Base-by-base conservation (phyloP, 2,329 filamentous ascomycete genomes). In the Furcasterigmium furcatum region DNA sequence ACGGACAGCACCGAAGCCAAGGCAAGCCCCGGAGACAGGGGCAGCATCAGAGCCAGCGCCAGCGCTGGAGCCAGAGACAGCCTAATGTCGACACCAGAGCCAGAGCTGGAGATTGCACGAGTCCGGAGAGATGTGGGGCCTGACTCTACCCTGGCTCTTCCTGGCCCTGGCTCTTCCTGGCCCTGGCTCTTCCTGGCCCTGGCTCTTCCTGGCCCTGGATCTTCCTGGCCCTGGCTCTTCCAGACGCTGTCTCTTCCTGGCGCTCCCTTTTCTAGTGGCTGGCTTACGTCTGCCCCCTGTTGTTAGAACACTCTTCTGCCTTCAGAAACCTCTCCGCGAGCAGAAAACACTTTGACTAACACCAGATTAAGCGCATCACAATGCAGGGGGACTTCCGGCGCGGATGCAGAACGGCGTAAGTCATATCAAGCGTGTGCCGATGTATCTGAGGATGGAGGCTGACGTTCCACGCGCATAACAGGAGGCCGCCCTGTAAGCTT, bases 61-160 rank as follows among this genome's bases (percentile, higher is more conserved):
- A 27, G 24, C n/a, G n/a, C n/a, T n/a, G n/a, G n/a, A n/a, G n/a
- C n/a, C n/a, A n/a, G n/a, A n/a, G n/a, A n/a, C n/a, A n/a, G n/a
- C n/a, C n/a, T n/a, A n/a, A n/a, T n/a, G n/a, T n/a, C n/a, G n/a
- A n/a, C n/a, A n/a, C n/a, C n/a, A n/a, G 24, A 27, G 24, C 24
- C 24, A 27, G 24, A 27, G 24, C 24, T 12, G 24, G 24, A 27
- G 24, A 27, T 12, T 27, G 7, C 24, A 27, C 24, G 24, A 38
- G 9, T 29, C 19, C 14, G 24, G 21, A 46, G 40, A 36, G 41
- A 9, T 34, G 30, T 12, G 38, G 40, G 9, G 67, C 68, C n/a
- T 76, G 73, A 12, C 76, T 77, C 57, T 77, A 77, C 62, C 59
- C 59, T 59, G 51, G 30, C 53, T 32, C n/a, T 21, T 12, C 18